Evolutionary conservation across 192 early-diverging fungal species (phyloP).

Genomic region (Coemansia sp.): DNA sequence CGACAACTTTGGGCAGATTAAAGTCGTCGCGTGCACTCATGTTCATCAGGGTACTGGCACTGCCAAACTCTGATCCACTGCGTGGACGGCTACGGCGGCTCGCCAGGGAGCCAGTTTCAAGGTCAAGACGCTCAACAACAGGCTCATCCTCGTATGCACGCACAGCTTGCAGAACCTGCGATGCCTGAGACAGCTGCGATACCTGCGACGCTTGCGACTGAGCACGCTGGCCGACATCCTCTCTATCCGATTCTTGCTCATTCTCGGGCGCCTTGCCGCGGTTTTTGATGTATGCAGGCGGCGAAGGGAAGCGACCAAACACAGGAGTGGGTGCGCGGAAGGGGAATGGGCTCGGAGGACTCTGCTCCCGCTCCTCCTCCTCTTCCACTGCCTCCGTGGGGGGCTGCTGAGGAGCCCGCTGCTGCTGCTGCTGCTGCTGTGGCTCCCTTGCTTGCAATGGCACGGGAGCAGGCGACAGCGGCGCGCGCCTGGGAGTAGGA

Average conservation of each 20-base stretch:
- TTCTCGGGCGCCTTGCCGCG: conserved; percentile 24
- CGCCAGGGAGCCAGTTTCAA: conserved; percentile 42
- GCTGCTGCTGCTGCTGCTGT: conserved; percentile 5
- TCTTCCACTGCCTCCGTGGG: background rate
- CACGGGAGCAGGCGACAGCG: conserved; percentile 17
- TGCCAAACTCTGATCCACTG: conserved; percentile 42
- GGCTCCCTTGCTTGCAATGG: conserved; percentile 3
- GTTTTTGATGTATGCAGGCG: conserved; percentile 49
- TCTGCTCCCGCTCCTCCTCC: conserved; percentile 3
- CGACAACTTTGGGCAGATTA: conserved; percentile 47
- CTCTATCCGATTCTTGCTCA: background rate
- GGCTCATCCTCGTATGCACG: conserved; percentile 31
- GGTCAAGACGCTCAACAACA: conserved; percentile 35
- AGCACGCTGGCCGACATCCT: conserved; percentile 8
- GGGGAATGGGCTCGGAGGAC: conserved; percentile 30
- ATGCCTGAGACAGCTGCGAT: too few relatives aligned
- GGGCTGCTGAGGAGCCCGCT: conserved; percentile 1
- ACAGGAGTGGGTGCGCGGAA: conserved; percentile 39
- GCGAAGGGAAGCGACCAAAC: conserved; percentile 51
- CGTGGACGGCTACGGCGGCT: conserved; percentile 33
- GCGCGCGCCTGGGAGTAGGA: conserved; percentile 9
- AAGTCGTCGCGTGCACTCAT: conserved; percentile 15
- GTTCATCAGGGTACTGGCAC: conserved; percentile 46
- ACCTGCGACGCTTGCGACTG: conserved; percentile 44
- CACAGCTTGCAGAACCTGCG: conserved; percentile 4